Evolutionary conservation across 371 early-diverging fungal genomes (phyloP), one percentile per base, ranked within the genome.

Genomic region (Conidiobolus incongruus): DNA sequence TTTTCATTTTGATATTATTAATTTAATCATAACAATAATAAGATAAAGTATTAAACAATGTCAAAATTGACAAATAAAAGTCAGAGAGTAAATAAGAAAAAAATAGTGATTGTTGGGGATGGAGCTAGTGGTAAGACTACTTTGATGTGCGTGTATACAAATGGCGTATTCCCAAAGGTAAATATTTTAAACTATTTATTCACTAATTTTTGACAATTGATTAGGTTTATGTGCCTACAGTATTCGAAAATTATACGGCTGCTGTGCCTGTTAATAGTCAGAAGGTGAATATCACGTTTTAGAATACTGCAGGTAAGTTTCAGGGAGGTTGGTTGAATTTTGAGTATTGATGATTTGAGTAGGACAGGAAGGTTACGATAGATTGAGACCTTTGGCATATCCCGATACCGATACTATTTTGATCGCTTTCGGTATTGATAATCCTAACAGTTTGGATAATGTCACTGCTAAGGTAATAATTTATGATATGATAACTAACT

Each of bases 91-190:
- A n/a, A n/a, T n/a, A n/a, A n/a, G 26, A 68, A 61, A 36, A 68
- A 65, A 44, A 52, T 68, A 31, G 69, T 68, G 3, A 64, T 68
- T 19, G 69, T 68, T 24, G 69, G 69, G 22, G 68, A 65, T 45
- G 78, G 83, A 54, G 80, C 77, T 38, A 81, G 81, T 54, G 87
- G 83, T 41, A 87, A 87, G 54, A 87, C 88, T 7, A 81, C 83
- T 54, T 56, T 81, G 13, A 61, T 88, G 16, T 80, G 82, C 31
- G 70, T 68, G 39, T 88, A 81, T 62, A 77, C 78, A 11, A 77
- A 75, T 11, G 77, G 79, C 53, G 75, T 76, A 28, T 85, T 85
- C 63, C 80, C 81, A 30, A 73, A 76, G 35, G 52, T 46, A 80
- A 77, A 61, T 79, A 77, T 54, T 72, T 77, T n/a, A n/a, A n/a